Evolutionary conservation across 352 stramenopile species (phyloP).

Genomic region (Aphanomyces cochlioides): DNA sequence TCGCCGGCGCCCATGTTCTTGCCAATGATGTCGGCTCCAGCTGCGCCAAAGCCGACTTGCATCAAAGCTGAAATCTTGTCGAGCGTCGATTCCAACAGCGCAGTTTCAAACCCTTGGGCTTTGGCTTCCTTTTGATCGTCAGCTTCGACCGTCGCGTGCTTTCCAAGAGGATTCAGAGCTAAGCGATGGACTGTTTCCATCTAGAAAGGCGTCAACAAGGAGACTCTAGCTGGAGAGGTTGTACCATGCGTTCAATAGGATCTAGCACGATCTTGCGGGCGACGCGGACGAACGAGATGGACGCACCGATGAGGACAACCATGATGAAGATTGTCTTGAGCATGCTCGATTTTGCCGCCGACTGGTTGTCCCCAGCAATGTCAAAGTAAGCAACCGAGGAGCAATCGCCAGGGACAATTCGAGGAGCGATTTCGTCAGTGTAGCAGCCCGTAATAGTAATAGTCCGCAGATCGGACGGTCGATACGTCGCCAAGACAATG

Average conservation of each 20-base stretch:
- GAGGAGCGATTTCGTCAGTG: constrained; percentile 58
- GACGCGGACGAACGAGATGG: constrained; percentile 82
- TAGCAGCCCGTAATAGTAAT: constrained; percentile 75
- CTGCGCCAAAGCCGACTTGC: constrained; percentile 78
- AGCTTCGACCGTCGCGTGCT: constrained; percentile 51
- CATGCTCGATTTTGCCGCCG: constrained; percentile 75
- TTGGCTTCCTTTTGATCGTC: constrained; percentile 75
- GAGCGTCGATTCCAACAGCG: constrained; percentile 70
- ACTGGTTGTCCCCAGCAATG: constrained; percentile 52
- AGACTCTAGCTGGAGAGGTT: not conserved
- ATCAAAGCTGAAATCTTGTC: constrained; percentile 80
- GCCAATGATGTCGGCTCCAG: constrained; percentile 77
- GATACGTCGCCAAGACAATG: constrained; percentile 42
- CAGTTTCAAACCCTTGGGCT: constrained; percentile 75
- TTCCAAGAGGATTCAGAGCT: constrained; percentile 84
- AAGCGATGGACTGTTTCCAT: constrained; percentile 86
- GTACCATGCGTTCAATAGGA: constrained; percentile 84
- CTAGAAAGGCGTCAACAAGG: not conserved
- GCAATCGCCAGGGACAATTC: constrained; percentile 50
- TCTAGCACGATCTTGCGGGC: constrained; percentile 80
- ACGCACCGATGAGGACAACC: constrained; percentile 69
- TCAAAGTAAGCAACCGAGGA: constrained; percentile 84
- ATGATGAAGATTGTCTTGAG: constrained; percentile 88
- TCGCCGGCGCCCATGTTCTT: constrained; percentile 86
- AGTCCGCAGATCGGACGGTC: constrained; percentile 60